A percentile compares a stretch with the other conserved stretches of the same genome.
These are phyloP conservation scores for Aspergillus sp. DNA, from an alignment of 2,329 filamentous ascomycete genomes.

Conservation along the genomic window DNA sequence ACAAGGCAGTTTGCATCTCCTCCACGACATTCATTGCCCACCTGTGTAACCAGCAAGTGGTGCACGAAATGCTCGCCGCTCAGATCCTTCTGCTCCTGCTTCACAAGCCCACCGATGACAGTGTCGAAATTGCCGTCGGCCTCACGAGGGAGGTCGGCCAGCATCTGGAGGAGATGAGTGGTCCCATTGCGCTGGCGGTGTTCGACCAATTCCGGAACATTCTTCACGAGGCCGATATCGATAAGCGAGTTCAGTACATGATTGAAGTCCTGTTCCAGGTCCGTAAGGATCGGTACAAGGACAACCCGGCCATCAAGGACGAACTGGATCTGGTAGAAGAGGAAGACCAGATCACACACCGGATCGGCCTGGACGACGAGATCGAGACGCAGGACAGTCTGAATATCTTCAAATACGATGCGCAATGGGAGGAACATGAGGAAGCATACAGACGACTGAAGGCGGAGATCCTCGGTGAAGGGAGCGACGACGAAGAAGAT, in stretches of 20 bases:
- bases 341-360: slow-evolving; percentile 96
- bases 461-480: slow-evolving; percentile 90
- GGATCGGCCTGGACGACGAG: slow-evolving; percentile 76
- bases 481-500: slow-evolving; percentile 77
- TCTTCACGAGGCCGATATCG: slow-evolving; percentile 92
- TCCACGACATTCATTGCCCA: slow-evolving; percentile 95
- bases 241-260: slow-evolving; percentile 99
- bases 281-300: slow-evolving; percentile 93
- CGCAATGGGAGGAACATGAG: slow-evolving; percentile 87
- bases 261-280: slow-evolving; percentile 97
- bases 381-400: slow-evolving; percentile 81
- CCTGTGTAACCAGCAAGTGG: slow-evolving; percentile 92
- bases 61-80: slow-evolving; percentile 87
- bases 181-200: slow-evolving; percentile 79
- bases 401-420: slow-evolving; percentile 94
- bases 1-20: slow-evolving; percentile 92
- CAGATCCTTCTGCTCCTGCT: slow-evolving; percentile 90
- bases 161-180: slow-evolving; percentile 93
- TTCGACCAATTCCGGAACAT: slow-evolving; percentile 97
- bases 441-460: slow-evolving; percentile 86
- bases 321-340: slow-evolving; percentile 95
- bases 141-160: slow-evolving; percentile 91
- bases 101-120: slow-evolving; percentile 94
- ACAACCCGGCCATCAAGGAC: slow-evolving; percentile 85
- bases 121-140: slow-evolving; percentile 94